These are phyloP conservation scores for Euphrasia arctica DNA, from an alignment of 305 asterid species.

Conservation along the genomic window DNA sequence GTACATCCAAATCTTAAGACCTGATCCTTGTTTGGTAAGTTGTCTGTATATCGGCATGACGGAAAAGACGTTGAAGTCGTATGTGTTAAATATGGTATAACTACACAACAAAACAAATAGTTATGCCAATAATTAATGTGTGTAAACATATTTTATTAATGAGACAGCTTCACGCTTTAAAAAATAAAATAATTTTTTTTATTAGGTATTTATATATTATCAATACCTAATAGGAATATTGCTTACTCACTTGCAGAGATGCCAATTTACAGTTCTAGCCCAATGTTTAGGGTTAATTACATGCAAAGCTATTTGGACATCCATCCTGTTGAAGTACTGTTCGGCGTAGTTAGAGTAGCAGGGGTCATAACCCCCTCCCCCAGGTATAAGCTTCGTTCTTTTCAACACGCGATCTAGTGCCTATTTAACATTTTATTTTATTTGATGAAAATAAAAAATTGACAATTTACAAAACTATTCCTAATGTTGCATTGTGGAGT, in stretches of 20 bases:
- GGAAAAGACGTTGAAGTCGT: constrained; percentile 51
- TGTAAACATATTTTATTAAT: too few species aligned
- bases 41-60: constrained; percentile 54
- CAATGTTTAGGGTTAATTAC: constrained; percentile 29
- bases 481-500: too few species aligned
- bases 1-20: constrained; percentile 81
- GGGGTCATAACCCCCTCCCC: constrained; percentile 90
- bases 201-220: too few species aligned
- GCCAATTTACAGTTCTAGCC: constrained; percentile 43
- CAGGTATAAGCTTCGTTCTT: constrained; percentile 48
- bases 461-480: too few species aligned
- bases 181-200: too few species aligned
- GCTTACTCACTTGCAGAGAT: constrained; percentile 49
- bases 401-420: constrained; percentile 28
- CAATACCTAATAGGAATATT: too few species aligned
- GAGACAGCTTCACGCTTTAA: too few species aligned
- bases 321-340: constrained; percentile 57
- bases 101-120: constrained; percentile 26
- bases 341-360: constrained; percentile 47
- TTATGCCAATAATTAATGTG: too few species aligned
- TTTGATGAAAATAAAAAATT: too few species aligned
- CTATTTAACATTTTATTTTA: too few species aligned
- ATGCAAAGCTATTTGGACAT: constrained; percentile 58
- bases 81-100: constrained; percentile 36
- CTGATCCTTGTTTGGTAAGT: constrained; percentile 71